phyloP scores from a whole-genome alignment of 2,329 filamentous ascomycete genomes.

The Pseudocercospora eumusae region DNA sequence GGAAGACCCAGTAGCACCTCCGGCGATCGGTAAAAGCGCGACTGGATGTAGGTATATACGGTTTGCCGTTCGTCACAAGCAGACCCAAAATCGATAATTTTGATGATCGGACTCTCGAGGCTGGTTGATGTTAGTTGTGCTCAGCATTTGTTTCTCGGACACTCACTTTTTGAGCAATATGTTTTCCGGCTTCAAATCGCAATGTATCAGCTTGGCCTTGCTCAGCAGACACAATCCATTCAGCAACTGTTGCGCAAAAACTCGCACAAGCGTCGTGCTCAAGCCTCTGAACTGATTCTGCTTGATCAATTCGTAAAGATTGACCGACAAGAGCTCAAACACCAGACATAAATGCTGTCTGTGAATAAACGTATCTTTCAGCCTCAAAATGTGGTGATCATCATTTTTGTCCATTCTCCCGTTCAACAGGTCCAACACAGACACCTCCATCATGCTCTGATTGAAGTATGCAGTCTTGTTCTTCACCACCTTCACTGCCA shows the following conservation, averaged over 20 bases:
- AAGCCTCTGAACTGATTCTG: constrained; percentile 98
- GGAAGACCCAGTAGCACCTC: constrained; percentile 93
- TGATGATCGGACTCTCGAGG: constrained; percentile 97
- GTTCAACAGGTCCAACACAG: constrained; percentile 92
- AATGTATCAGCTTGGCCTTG: constrained; percentile 96
- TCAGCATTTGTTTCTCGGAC: not conserved
- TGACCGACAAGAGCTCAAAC: constrained; percentile 94
- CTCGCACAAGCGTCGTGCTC: constrained; percentile 92
- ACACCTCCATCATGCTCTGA: constrained; percentile 99
- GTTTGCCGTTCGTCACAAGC: constrained; percentile 98
- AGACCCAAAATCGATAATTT: constrained; percentile 99
- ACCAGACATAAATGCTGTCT: constrained; percentile 94
- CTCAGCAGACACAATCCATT: constrained; percentile 90
- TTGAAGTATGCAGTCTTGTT: constrained; percentile 99
- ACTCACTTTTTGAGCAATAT: constrained; percentile 88
- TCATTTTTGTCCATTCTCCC: constrained; percentile 99
- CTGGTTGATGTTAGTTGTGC: constrained; percentile 41
- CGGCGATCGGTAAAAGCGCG: constrained; percentile 93
- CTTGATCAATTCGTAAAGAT: constrained; percentile 97
- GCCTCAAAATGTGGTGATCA: constrained; percentile 88
- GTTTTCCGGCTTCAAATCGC: constrained; percentile 97
- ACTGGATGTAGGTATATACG: constrained; percentile 99
- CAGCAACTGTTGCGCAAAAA: constrained; percentile 94
- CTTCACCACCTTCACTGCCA: constrained; percentile 98
- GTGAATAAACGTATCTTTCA: constrained; percentile 98